phyloP scores from a whole-genome alignment of 2,329 filamentous ascomycete genomes.

The Seiridium cupressi region DNA sequence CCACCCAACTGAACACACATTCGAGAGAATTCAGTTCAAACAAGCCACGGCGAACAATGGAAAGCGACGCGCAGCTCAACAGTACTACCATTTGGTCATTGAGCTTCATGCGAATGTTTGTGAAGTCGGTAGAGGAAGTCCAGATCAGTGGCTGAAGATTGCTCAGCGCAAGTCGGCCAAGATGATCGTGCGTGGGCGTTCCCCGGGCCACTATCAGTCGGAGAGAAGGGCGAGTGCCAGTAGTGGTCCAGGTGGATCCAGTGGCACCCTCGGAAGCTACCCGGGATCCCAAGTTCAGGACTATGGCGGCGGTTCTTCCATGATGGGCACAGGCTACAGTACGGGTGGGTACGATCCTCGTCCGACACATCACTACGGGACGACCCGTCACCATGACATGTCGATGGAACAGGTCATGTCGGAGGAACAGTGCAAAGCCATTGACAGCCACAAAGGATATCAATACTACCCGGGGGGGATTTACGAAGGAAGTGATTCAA shows the following conservation, averaged over 20 bases:
- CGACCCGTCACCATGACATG: slow-evolving; percentile 43
- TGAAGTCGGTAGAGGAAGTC: slow-evolving; percentile 53
- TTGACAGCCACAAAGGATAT: slow-evolving; percentile 46
- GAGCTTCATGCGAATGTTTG: slow-evolving; percentile 75
- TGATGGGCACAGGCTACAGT: slow-evolving; percentile 35
- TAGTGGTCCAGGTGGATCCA: slow-evolving; percentile 65
- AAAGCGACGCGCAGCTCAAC: slow-evolving; percentile 84
- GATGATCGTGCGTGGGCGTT: slow-evolving; percentile 84
- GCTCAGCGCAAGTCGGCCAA: slow-evolving; percentile 72
- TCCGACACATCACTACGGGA: slow-evolving; percentile 36
- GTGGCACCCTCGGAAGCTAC: slow-evolving; percentile 52
- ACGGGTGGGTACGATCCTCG: slow-evolving; percentile 37
- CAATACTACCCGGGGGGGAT: slow-evolving; percentile 53
- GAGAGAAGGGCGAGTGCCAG: slow-evolving; percentile 67
- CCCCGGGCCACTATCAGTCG: slow-evolving; percentile 77
- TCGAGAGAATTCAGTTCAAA: slow-evolving; percentile 93
- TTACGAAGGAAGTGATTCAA: slow-evolving; percentile 46
- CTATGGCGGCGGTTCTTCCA: slow-evolving; percentile 33
- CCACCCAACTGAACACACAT: slow-evolving; percentile 58
- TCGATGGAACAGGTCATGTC: slow-evolving; percentile 37
- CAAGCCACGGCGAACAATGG: slow-evolving; percentile 93
- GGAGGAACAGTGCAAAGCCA: slow-evolving; percentile 12
- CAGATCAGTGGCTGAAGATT: slow-evolving; percentile 65
- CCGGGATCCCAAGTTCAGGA: slow-evolving; percentile 34
- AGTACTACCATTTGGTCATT: slow-evolving; percentile 88